Base-by-base conservation (phyloP, 257 asterid species). In the Parsonsia alboflavescens region DNA sequence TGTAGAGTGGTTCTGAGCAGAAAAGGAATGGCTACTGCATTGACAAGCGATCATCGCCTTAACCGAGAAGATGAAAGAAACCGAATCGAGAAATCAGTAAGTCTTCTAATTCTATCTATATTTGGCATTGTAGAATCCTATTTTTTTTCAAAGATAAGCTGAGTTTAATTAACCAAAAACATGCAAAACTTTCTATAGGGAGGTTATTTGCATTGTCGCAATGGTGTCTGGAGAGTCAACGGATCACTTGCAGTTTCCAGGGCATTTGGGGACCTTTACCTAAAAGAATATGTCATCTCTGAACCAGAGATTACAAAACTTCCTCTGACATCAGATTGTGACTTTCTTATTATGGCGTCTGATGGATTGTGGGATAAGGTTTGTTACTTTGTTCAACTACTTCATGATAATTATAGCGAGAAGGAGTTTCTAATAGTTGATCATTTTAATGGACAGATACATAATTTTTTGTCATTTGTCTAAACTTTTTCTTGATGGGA, bases 331-430 rank as follows among this genome's bases (percentile, higher is more conserved):
- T 62, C 79, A 62, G 88, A 84, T 59, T 84, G 85, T 28, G 77
- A 84, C 24, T 86, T 84, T 75, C 84, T 86, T 30, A 80, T 86
- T 54, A 42, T 86, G 71, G 88, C 88, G 78, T 86, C 90, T 50
- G 88, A 86, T 79, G 90, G 90, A 53, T 75, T 86, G 72, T 86
- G 90, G 90, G 88, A 86, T 77, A 84, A 80, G 88, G 90, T 85
- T 57, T 22, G 12, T 58, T 3, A 21, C 36, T 39, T 16, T 12
- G 42, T 21, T 28, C 39, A 33, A 42, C 10, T 33, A 7, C 30
- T 33, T 1, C 1, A 33, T 33, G 39, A 33, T 33, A 33, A 33
- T 33, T 2, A 57, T 57, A 57, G 24, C 61, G 0, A 54, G 5
- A 54, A 7, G 19, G 24, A 44, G 50, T 46, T 1, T 8, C 12